These are phyloP conservation scores for Xerocomus amazonicus DNA, from an alignment of 1,284 basidiomycete genomes.

Conservation along the genomic window DNA sequence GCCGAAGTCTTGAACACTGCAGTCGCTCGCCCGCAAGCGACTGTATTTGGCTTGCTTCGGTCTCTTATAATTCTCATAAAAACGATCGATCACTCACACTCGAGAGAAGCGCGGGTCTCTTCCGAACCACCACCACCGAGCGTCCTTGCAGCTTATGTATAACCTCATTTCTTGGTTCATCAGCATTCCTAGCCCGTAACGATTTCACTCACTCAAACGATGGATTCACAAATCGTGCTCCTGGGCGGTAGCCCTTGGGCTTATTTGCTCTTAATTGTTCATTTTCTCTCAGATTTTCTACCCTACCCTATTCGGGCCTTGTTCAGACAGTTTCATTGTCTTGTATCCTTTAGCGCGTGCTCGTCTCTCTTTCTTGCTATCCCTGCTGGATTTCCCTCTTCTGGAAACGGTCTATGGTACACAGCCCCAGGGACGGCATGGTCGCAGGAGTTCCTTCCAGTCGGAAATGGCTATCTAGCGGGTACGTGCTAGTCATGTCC, in stretches of 20 bases:
- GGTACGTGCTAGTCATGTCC: slow-evolving; percentile 37
- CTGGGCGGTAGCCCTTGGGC: slow-evolving; percentile 21
- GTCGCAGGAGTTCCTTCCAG: slow-evolving; percentile 58
- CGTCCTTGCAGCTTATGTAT: background rate
- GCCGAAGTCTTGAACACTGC: too few species aligned
- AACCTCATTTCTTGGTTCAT: background rate
- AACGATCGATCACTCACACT: background rate
- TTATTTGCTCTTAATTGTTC: slow-evolving; percentile 9
- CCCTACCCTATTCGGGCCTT: slow-evolving; percentile 18
- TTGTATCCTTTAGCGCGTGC: slow-evolving; percentile 23
- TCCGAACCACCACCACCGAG: background rate
- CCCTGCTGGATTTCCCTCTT: slow-evolving; percentile 56
- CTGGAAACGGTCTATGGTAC: slow-evolving; percentile 76
- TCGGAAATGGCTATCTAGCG: slow-evolving; percentile 72
- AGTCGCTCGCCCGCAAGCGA: background rate
- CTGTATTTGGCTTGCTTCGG: background rate
- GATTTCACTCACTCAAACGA: slow-evolving; percentile 3
- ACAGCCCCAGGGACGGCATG: slow-evolving; percentile 49
- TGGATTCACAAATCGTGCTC: slow-evolving; percentile 22
- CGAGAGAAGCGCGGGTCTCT: background rate
- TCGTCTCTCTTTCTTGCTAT: slow-evolving; percentile 17
- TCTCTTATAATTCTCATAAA: background rate
- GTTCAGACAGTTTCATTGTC: slow-evolving; percentile 21
- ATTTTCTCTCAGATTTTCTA: slow-evolving; percentile 16
- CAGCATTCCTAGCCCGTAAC: background rate